phyloP scores from a whole-genome alignment of 192 early-diverging fungal species.

The Coemansia sp. region DNA sequence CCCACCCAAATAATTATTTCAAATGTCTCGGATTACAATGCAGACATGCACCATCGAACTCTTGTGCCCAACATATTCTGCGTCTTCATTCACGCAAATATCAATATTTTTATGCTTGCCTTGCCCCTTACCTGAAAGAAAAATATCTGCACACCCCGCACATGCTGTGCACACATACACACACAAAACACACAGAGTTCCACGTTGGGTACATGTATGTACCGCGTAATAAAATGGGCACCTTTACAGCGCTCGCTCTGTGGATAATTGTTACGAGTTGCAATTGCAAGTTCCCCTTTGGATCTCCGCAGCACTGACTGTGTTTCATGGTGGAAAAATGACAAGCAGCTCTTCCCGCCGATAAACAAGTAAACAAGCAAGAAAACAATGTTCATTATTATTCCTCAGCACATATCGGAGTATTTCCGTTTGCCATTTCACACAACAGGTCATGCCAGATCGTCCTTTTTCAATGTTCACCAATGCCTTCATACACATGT shows the following conservation, averaged over 20 bases:
- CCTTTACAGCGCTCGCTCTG: background rate
- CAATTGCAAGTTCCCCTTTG: background rate
- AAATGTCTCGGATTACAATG: slow-evolving; percentile 6
- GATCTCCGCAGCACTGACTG: background rate
- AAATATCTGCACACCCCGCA: background rate
- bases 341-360: background rate
- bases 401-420: background rate
- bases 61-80: background rate
- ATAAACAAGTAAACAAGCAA: background rate
- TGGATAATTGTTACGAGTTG: background rate
- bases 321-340: background rate
- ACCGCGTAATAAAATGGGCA: background rate
- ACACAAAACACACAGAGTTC: background rate
- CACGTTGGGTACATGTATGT: background rate
- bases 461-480: background rate
- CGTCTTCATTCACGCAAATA: background rate
- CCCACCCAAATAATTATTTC: background rate
- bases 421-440: background rate
- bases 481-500: background rate
- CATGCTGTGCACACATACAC: background rate
- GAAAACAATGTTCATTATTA: background rate
- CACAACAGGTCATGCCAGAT: background rate
- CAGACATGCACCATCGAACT: background rate
- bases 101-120: background rate
- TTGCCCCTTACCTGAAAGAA: background rate